Base-by-base conservation (phyloP, 768 basidiomycete genomes). In the Suillus luteus region DNA sequence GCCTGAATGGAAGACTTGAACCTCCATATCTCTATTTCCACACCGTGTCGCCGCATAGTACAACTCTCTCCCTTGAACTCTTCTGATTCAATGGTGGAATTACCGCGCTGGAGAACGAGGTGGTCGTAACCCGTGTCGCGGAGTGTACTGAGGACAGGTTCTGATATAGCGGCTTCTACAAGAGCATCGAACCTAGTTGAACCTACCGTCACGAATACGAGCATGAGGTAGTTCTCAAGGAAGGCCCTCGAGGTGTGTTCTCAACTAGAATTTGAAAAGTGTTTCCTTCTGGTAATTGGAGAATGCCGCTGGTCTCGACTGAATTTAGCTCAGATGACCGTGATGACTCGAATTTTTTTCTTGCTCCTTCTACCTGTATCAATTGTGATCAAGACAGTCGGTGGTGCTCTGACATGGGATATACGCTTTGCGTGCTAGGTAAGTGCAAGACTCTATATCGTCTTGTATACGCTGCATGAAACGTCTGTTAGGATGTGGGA, bases 341-440 rank as follows among this genome's bases (percentile, higher is more conserved):
- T 51, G 27, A 51, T 65, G 63, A 71, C 72, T 65, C 65, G 61
- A 59, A 31, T 43, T 4, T 61, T 40, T 49, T 61, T 44, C 59
- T 27, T 48, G 12, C 44, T 52, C 14, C 37, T 27, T 37, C 35
- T 51, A 17, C 49, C 54, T 10, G 6, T 19, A 27, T 31, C 31
- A 31, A 31, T 19, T n/a, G 11, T 41, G 12, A 58, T 24, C 15
- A 64, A 27, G 41, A n/a, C 9, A 43, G 62, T 51, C 51, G 10
- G 68, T 64, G 22, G 24, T 48, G 35, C 35, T 51, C 43, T 49
- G 40, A 38, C 61, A 96, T 96, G 95, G 95, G 94, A 22, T 96
- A 97, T 77, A 95, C 93, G 59, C 86, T 96, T 61, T 95, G 93
- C 71, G 87, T 96, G 35, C 78, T 97, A 80, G 95, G 95, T 81